Conservation (phyloP, 2,329 filamentous ascomycete species). For the Paracamarosporium sp. region DNA sequence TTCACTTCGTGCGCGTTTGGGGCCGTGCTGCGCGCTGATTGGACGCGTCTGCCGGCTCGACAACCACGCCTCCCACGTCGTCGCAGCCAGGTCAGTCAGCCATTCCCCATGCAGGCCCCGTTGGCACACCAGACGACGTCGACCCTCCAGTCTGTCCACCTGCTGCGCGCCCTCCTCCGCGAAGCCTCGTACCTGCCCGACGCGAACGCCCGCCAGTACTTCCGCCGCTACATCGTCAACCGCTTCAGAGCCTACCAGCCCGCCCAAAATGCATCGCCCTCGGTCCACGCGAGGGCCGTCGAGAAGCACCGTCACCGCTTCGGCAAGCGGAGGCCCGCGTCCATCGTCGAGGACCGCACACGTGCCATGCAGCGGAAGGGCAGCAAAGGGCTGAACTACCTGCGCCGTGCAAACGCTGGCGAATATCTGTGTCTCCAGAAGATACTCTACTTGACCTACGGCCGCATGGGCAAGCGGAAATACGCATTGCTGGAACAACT, state of each 20-base stretch:
- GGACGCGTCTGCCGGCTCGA: not conserved
- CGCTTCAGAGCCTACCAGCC: slow-evolving; percentile 57
- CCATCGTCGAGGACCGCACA: slow-evolving; percentile 31
- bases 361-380: slow-evolving; percentile 29
- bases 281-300: slow-evolving; percentile 21
- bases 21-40: not conserved
- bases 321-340: slow-evolving; percentile 27
- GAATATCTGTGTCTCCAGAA: slow-evolving; percentile 58
- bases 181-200: slow-evolving; percentile 68
- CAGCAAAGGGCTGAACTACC: slow-evolving; percentile 48
- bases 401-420: slow-evolving; percentile 64
- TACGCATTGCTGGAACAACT: slow-evolving; percentile 49
- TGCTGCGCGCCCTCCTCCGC: slow-evolving; percentile 64
- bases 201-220: slow-evolving; percentile 58
- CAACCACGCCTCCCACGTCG: not conserved
- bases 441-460: slow-evolving; percentile 63
- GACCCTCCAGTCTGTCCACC: slow-evolving; percentile 45
- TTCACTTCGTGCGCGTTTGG: slow-evolving; percentile 21
- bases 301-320: slow-evolving; percentile 24
- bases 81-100: not conserved
- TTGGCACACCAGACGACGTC: slow-evolving; percentile 21
- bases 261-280: slow-evolving; percentile 24
- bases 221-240: slow-evolving; percentile 55
- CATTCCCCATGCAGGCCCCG: slow-evolving; percentile 18
- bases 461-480: slow-evolving; percentile 61